Percentiles rank a stretch among this genome's conserved stretches.
phyloP scores from a whole-genome alignment of 495 filamentous ascomycete species.

The Penicillium angulare region DNA sequence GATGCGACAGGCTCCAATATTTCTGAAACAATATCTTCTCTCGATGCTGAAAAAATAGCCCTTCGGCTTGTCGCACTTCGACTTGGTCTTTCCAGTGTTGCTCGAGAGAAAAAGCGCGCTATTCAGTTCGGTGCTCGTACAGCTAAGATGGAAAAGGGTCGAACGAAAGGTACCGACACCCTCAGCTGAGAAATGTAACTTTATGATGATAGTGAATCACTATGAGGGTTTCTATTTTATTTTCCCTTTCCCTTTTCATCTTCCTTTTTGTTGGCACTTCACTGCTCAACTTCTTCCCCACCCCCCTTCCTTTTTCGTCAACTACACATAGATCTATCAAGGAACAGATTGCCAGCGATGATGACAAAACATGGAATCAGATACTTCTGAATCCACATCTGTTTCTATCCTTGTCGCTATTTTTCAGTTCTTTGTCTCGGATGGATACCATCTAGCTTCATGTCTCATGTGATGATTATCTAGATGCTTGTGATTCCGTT shows the following conservation, averaged over 20 bases:
- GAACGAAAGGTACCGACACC: conserved; percentile 65
- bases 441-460: not conserved
- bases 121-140: conserved; percentile 86
- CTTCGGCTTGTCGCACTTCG: conserved; percentile 74
- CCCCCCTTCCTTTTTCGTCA: not conserved
- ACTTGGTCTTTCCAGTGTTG: conserved; percentile 66
- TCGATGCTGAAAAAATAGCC: conserved; percentile 79
- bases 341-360: conserved; percentile 35
- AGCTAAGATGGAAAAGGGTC: conserved; percentile 79
- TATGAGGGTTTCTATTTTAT: not conserved
- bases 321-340: too few species aligned
- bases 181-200: conserved; percentile 34
- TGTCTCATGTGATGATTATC: not conserved
- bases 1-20: not conserved
- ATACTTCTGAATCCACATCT: conserved; percentile 49
- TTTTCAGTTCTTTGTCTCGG: conserved; percentile 7
- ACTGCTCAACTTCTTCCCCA: not conserved
- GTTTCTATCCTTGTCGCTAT: not conserved
- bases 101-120: conserved; percentile 88
- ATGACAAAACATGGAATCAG: conserved; percentile 50
- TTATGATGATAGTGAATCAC: too few species aligned
- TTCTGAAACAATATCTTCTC: conserved; percentile 15
- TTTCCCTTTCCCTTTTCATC: not conserved
- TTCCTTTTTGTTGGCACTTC: not conserved
- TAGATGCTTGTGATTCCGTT: not conserved